phyloP scores from a whole-genome alignment of 106 monocot species.

The Dendrobium huoshanense region DNA sequence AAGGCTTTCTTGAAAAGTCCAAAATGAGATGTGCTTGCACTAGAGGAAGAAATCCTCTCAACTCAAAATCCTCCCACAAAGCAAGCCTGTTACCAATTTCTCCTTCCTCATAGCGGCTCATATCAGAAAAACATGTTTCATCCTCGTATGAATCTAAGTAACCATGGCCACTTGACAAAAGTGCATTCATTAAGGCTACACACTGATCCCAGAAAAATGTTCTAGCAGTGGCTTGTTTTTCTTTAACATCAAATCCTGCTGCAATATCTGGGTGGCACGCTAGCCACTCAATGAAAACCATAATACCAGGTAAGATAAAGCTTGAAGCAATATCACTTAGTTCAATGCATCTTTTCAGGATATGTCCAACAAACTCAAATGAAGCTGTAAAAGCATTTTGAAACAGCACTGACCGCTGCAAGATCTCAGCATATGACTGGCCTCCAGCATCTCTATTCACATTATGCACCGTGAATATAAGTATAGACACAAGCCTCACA shows the following conservation, averaged over 20 bases:
- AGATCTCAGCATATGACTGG: slow-evolving; percentile 88
- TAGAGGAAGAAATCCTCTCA: slow-evolving; percentile 85
- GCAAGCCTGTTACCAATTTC: slow-evolving; percentile 81
- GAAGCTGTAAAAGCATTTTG: slow-evolving; percentile 82
- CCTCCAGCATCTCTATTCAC: slow-evolving; percentile 65
- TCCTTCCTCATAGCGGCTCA: slow-evolving; percentile 68
- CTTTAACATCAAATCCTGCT: slow-evolving; percentile 45
- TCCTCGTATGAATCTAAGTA: slow-evolving; percentile 47
- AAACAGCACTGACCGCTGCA: slow-evolving; percentile 76
- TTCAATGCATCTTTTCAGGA: slow-evolving; percentile 62
- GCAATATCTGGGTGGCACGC: slow-evolving; percentile 75
- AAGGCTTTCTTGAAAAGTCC: slow-evolving; percentile 76
- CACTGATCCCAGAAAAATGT: slow-evolving; percentile 84
- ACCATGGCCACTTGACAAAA: slow-evolving; percentile 45
- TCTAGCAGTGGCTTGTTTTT: slow-evolving; percentile 60
- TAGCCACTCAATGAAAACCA: slow-evolving; percentile 95
- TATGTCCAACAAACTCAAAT: slow-evolving; percentile 74
- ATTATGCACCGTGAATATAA: slow-evolving; percentile 90
- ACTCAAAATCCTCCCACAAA: slow-evolving; percentile 92
- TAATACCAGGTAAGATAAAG: slow-evolving; percentile 62
- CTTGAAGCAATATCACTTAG: slow-evolving; percentile 67
- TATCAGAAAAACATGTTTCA: slow-evolving; percentile 73
- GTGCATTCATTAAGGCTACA: slow-evolving; percentile 68
- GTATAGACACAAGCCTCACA: slow-evolving; percentile 68
- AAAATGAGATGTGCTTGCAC: slow-evolving; percentile 83